Conservation (phyloP, 371 early-diverging fungal species). For the Modicella reniformis region DNA sequence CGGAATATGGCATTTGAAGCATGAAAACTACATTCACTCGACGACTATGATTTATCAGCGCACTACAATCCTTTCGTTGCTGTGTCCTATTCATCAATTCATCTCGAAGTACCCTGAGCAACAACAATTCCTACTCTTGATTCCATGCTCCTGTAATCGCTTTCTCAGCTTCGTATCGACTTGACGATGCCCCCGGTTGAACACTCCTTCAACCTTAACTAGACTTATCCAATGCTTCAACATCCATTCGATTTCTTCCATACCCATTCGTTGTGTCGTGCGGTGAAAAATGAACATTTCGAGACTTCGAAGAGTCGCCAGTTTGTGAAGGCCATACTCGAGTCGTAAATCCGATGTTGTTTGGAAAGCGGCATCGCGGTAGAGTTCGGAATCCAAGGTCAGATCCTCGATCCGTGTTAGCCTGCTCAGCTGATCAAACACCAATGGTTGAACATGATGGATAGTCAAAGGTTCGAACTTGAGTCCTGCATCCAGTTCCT, state of each 20-base stretch:
- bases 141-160: too few species aligned
- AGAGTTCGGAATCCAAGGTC: not conserved
- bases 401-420: not conserved
- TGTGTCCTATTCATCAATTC: too few species aligned
- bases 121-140: too few species aligned
- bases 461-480: not conserved
- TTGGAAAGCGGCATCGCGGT: not conserved
- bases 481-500: not conserved
- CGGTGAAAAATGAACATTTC: not conserved
- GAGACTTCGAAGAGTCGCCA: not conserved
- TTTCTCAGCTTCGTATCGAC: too few species aligned
- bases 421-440: not conserved
- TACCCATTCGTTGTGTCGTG: not conserved
- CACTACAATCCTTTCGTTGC: too few species aligned
- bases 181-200: not conserved
- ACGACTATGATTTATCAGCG: too few species aligned
- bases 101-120: too few species aligned
- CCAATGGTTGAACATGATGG: not conserved
- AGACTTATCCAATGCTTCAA: not conserved
- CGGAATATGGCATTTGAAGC: too few species aligned
- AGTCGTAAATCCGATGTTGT: not conserved
- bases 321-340: not conserved
- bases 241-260: not conserved
- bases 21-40: too few species aligned
- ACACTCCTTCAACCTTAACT: not conserved